A percentile compares a stretch with the other conserved stretches of the same genome.
These are phyloP conservation scores for Leccinum rimulosum DNA, from an alignment of 768 basidiomycete genomes.

Conservation along the genomic window DNA sequence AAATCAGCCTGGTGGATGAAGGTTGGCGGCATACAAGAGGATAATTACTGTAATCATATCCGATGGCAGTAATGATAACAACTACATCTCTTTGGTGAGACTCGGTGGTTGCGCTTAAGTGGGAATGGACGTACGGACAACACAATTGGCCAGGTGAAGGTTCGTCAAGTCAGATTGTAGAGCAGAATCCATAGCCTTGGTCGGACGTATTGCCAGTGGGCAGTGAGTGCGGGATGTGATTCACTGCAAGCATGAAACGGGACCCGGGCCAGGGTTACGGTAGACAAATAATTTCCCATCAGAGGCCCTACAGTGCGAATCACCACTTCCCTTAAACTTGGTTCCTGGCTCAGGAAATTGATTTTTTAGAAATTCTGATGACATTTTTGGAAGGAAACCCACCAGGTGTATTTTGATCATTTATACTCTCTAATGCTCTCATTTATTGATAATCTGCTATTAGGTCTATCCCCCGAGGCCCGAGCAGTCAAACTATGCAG, in stretches of 20 bases:
- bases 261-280: background rate
- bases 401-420: too few relatives aligned
- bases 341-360: too few relatives aligned
- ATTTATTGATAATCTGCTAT: too few relatives aligned
- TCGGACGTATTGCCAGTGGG: background rate
- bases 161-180: background rate
- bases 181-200: background rate
- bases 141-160: background rate
- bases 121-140: background rate
- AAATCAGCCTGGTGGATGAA: too few relatives aligned
- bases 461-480: too few relatives aligned
- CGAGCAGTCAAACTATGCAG: too few relatives aligned
- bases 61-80: background rate
- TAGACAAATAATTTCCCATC: background rate
- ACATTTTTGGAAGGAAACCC: too few relatives aligned
- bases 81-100: background rate
- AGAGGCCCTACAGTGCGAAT: background rate
- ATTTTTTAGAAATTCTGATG: too few relatives aligned
- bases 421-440: too few relatives aligned
- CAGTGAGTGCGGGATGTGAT: background rate
- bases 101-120: background rate
- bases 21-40: too few relatives aligned
- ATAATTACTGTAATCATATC: background rate
- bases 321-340: too few relatives aligned
- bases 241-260: background rate